Conservation (phyloP, 805 yeast species). For the Diddensiella transvaalensis region DNA sequence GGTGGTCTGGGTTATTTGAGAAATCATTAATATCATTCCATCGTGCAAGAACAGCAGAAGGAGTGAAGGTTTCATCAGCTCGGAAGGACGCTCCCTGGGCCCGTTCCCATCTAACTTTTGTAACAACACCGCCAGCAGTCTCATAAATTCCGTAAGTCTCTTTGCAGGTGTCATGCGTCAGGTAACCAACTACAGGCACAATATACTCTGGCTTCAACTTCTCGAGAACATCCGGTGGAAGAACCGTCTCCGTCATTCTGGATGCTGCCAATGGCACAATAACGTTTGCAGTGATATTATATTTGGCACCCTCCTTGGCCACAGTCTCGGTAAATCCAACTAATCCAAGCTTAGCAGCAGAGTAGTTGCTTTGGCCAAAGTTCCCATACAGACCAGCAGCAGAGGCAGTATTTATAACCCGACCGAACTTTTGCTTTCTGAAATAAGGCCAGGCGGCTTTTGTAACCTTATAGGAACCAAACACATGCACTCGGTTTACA, state of each 20-base stretch:
- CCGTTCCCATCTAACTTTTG: constrained; percentile 94
- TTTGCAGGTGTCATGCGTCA: constrained; percentile 61
- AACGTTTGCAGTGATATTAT: constrained; percentile 78
- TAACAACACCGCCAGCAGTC: constrained; percentile 90
- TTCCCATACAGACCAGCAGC: constrained; percentile 97
- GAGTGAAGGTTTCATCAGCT: constrained; percentile 73
- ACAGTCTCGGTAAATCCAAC: constrained; percentile 92
- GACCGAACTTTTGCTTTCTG: constrained; percentile 79
- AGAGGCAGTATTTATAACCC: constrained; percentile 89
- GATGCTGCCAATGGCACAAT: constrained; percentile 96
- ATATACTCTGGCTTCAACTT: constrained; percentile 81
- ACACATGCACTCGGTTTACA: constrained; percentile 82
- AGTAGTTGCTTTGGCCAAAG: constrained; percentile 94
- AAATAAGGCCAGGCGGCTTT: constrained; percentile 91
- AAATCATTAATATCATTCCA: constrained; percentile 64
- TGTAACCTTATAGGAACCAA: constrained; percentile 82
- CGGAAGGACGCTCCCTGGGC: constrained; percentile 81
- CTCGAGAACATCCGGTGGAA: constrained; percentile 82
- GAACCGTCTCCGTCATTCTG: constrained; percentile 88
- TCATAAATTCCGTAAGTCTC: constrained; percentile 79
- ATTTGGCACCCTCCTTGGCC: constrained; percentile 87
- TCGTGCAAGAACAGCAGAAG: constrained; percentile 72
- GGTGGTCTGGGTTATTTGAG: constrained; percentile 57
- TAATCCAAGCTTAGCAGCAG: constrained; percentile 87
- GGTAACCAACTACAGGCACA: constrained; percentile 84